Evolutionary conservation across 805 yeast species (phyloP).

Genomic region (Cyberlindnera misumaiensis): DNA sequence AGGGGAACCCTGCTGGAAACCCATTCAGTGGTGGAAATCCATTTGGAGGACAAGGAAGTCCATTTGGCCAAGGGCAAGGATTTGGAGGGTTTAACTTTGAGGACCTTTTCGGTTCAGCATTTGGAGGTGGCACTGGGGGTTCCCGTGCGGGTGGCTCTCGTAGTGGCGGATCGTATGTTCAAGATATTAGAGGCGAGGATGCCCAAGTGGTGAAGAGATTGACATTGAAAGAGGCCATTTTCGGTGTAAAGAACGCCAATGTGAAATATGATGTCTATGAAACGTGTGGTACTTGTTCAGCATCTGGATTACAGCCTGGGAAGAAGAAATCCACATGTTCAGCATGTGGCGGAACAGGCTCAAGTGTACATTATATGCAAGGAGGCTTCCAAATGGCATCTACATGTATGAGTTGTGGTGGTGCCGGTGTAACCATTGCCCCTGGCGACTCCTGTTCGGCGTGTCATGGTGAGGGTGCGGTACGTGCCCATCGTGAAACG

Average conservation of each 20-base stretch:
- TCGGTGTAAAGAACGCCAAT: slow-evolving; percentile 59
- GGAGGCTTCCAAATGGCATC: slow-evolving; percentile 98
- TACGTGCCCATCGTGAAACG: slow-evolving; percentile 58
- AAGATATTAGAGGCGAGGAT: slow-evolving; percentile 85
- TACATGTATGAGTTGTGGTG: slow-evolving; percentile 82
- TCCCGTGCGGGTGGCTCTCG: slow-evolving; percentile 10
- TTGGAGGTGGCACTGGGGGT: slow-evolving; percentile 30
- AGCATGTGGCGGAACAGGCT: slow-evolving; percentile 91
- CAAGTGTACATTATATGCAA: slow-evolving; percentile 72
- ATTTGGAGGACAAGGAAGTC: slow-evolving; percentile 44
- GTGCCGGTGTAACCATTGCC: slow-evolving; percentile 76
- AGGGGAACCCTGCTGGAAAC: slow-evolving; percentile 45
- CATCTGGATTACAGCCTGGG: slow-evolving; percentile 78
- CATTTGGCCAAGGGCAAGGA: slow-evolving; percentile 32
- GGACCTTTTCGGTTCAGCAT: slow-evolving; percentile 53
- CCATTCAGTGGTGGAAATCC: slow-evolving; percentile 36
- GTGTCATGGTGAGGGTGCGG: slow-evolving; percentile 90
- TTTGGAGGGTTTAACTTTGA: slow-evolving; percentile 44
- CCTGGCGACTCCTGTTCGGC: slow-evolving; percentile 61
- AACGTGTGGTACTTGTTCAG: slow-evolving; percentile 72
- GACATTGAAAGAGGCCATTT: slow-evolving; percentile 79
- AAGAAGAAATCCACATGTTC: slow-evolving; percentile 72
- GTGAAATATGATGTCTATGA: slow-evolving; percentile 70
- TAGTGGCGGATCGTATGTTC: slow-evolving; percentile 37
- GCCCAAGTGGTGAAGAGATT: slow-evolving; percentile 72